A percentile compares a stretch with the other conserved stretches of the same genome.
phyloP scores from a whole-genome alignment of 768 basidiomycete species.

The Leccinellum albellum region DNA sequence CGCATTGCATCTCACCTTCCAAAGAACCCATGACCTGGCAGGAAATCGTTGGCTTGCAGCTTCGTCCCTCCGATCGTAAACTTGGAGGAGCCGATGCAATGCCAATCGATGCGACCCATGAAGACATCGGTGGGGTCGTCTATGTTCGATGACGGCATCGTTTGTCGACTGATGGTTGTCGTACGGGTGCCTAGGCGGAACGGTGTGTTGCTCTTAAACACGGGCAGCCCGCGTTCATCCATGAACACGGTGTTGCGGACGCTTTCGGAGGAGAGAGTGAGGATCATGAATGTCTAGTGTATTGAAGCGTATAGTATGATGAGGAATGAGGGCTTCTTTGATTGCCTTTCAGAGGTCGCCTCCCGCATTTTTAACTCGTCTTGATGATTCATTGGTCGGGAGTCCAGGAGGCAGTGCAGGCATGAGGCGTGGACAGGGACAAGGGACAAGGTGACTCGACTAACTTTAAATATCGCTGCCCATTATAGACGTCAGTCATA shows the following conservation, averaged over 20 bases:
- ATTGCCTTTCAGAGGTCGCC: too few relatives aligned
- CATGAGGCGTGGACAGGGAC: background rate
- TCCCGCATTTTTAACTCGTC: background rate
- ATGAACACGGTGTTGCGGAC: conserved; percentile 28
- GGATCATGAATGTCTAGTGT: conserved; percentile 14
- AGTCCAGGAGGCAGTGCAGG: background rate
- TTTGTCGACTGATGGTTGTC: conserved; percentile 18
- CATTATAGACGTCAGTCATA: background rate
- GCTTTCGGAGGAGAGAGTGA: conserved; percentile 23
- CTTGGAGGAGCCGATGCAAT: conserved; percentile 24
- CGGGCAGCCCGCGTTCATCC: conserved; percentile 23
- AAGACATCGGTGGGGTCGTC: conserved; percentile 22
- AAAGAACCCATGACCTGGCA: conserved; percentile 19
- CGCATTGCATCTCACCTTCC: conserved; percentile 14
- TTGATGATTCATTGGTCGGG: background rate
- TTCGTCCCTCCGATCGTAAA: conserved; percentile 29
- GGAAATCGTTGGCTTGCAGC: conserved; percentile 23
- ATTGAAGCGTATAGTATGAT: background rate
- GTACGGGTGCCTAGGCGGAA: conserved; percentile 14
- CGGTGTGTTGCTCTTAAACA: conserved; percentile 28
- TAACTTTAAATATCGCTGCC: too few relatives aligned
- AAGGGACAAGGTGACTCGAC: background rate
- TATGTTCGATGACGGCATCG: background rate
- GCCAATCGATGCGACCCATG: conserved; percentile 34
- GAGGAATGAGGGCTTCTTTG: background rate